Evolutionary conservation across 1,284 basidiomycete genomes (phyloP).

Genomic region (Salmacisia buchloeana): DNA sequence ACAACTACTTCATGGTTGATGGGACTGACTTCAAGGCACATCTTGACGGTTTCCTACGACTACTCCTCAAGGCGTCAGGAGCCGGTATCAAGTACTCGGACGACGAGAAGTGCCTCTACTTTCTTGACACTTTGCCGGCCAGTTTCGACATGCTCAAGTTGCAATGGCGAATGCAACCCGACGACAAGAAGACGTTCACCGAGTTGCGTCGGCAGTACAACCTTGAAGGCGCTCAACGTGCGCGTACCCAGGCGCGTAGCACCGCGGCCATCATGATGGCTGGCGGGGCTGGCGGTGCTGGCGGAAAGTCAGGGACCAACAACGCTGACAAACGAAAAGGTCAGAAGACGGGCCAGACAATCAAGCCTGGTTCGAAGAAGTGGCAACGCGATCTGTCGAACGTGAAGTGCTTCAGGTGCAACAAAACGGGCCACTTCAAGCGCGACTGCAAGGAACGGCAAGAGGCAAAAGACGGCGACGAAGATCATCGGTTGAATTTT

Average conservation of each 20-base stretch:
- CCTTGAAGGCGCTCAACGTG: background rate
- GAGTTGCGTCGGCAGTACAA: background rate
- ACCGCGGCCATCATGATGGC: background rate
- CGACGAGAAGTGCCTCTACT: background rate
- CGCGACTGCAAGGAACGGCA: background rate
- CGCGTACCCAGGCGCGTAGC: background rate
- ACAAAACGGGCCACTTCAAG: background rate
- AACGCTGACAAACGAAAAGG: background rate
- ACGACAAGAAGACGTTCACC: background rate
- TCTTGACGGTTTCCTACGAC: background rate
- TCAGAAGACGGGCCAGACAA: background rate
- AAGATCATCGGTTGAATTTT: background rate
- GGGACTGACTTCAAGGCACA: background rate
- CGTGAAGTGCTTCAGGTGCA: background rate
- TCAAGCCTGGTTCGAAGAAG: no score
- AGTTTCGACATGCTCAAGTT: background rate
- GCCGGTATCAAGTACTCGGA: background rate
- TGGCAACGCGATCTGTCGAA: background rate
- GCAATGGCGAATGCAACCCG: background rate
- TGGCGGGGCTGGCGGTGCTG: no score
- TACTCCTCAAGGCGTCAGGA: background rate
- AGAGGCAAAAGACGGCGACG: no score
- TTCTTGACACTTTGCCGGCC: background rate
- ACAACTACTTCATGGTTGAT: background rate
- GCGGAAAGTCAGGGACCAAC: background rate